Conservation (phyloP, 2,329 filamentous ascomycete genomes). For the Albophoma yamanashiensis region DNA sequence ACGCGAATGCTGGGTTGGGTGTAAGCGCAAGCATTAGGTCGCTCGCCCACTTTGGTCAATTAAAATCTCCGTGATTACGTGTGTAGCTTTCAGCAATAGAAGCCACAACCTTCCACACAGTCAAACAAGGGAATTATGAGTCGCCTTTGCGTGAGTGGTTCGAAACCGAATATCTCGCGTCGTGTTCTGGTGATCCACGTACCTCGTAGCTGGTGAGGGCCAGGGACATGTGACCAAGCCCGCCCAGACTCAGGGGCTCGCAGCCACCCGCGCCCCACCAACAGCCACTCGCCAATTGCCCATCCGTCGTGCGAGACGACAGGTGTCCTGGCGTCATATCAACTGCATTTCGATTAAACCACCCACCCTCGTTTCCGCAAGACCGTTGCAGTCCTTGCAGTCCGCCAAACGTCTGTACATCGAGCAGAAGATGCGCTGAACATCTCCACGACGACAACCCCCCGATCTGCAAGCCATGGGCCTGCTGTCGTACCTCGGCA, state of each 20-base stretch:
- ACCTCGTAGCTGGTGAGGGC: background rate
- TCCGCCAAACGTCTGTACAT: background rate
- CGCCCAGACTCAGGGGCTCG: background rate
- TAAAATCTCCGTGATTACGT: no score
- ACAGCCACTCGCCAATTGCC: background rate
- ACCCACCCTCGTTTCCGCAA: background rate
- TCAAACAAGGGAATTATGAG: no score
- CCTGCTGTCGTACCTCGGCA: constrained; percentile 29
- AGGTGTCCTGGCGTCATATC: background rate
- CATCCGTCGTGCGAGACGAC: background rate
- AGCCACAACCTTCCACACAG: no score
- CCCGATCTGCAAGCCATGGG: constrained; percentile 20
- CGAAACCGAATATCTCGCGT: no score
- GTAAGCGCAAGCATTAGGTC: no score
- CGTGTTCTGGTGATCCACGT: no score
- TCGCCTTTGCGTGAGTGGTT: no score
- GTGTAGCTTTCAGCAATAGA: no score
- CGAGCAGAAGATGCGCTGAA: background rate
- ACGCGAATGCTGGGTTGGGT: no score
- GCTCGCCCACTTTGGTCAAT: no score
- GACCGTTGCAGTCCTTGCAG: background rate
- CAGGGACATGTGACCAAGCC: background rate
- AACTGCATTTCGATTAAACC: background rate
- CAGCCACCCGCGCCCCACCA: background rate
- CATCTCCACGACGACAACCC: background rate